phyloP scores from a whole-genome alignment of 352 stramenopile species.

The Phytopythium aichiense region DNA sequence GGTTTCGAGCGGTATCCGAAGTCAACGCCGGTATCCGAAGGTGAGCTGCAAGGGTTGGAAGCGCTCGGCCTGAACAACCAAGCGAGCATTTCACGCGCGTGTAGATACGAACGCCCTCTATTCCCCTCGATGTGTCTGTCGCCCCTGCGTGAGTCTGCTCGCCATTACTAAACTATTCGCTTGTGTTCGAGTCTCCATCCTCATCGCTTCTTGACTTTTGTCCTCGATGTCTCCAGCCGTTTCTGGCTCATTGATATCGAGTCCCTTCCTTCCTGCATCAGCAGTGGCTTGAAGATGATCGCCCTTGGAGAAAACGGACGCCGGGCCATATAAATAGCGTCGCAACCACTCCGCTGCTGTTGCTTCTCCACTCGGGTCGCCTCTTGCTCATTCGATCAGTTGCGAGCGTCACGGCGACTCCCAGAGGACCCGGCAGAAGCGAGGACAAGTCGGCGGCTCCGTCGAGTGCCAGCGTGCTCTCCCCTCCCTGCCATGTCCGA shows the following conservation, averaged over 20 bases:
- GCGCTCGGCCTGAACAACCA: not conserved
- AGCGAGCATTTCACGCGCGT: not conserved
- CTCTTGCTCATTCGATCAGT: not conserved
- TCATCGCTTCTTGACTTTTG: too few species aligned
- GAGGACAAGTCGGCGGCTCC: not conserved
- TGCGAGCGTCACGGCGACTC: not conserved
- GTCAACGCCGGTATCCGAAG: not conserved
- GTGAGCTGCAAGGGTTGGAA: not conserved
- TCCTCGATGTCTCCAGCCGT: not conserved
- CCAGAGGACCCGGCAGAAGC: not conserved
- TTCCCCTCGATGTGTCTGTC: not conserved
- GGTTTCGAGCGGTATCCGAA: not conserved
- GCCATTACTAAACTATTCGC: not conserved
- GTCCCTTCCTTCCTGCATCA: not conserved
- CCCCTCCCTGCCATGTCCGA: conserved; percentile 22
- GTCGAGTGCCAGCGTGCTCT: not conserved
- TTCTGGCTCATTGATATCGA: not conserved
- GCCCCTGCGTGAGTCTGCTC: too few species aligned
- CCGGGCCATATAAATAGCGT: not conserved
- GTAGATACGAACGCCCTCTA: conserved; percentile 1
- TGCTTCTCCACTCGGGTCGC: not conserved
- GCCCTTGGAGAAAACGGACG: not conserved
- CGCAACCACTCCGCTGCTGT: not conserved
- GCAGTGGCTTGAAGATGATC: too few species aligned
- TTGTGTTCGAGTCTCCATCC: too few species aligned